Base-by-base conservation (phyloP, 805 yeast genomes). In the Pichia nakasei region DNA sequence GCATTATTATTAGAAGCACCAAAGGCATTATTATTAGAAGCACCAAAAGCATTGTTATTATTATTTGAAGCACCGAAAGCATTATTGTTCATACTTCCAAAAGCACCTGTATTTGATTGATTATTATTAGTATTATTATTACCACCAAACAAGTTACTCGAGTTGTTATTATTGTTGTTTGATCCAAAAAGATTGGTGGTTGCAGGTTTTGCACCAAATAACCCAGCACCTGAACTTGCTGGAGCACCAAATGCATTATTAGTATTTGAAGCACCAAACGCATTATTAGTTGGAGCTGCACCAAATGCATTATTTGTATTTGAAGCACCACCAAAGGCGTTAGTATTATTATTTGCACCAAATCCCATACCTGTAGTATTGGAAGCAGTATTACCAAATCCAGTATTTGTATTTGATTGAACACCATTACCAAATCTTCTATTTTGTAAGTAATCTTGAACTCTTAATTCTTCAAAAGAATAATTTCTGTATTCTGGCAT, bases 401-500 rank as follows among this genome's bases (percentile, higher is more conserved):
- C 69, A 15, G 51, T 41, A 19, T 38, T 50, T n/a, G 53, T 46
- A 32, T 57, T 57, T 45, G 51, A 53, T 3, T 47, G 8, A 12
- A 42, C 47, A 21, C 55, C 58, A 41, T 50, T 76, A 15, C 85
- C 89, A 49, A 51, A 77, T 48, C 77, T 72, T 57, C 93, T 72
- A 43, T 76, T 77, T 50, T 79, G 84, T 53, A 78, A 77, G 60
- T 93, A 93, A 65, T 93, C 99, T 61, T 83, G 91, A 53, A 75
- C 68, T 58, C 99, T 76, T 62, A 93, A 74, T 60, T 93, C 98
- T 61, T 88, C 97, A 56, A 80, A 75, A 0, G 96, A 85, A 54
- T 63, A 85, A 53, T 80, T 79, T 53, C 73, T 74, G 59, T 91
- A 93, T 61, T 87, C 95, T 5, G 95, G 95, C 97, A 93, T 89